phyloP scores from a whole-genome alignment of 257 asterid genomes.

The Coffea canephora region DNA sequence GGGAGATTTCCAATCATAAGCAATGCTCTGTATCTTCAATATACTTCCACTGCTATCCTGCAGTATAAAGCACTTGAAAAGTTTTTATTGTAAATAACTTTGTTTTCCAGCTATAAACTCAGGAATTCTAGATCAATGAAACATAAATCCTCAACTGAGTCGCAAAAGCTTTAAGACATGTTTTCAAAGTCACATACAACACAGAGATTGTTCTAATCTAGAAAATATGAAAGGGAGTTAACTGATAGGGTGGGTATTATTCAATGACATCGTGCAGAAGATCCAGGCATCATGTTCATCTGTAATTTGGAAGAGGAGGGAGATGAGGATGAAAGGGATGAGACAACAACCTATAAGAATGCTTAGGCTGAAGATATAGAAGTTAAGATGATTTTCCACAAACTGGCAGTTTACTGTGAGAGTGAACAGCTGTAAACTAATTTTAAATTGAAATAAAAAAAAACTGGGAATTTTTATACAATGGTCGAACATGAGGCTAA shows the following conservation, averaged over 20 bases:
- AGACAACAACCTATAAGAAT: not conserved
- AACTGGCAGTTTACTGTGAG: not conserved
- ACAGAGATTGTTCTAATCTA: no score
- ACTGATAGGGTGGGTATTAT: no score
- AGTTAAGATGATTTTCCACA: no score
- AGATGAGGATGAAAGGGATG: not conserved
- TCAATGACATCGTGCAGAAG: not conserved
- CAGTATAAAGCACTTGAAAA: no score
- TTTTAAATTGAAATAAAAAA: no score
- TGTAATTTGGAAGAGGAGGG: not conserved
- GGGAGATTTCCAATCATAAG: not conserved
- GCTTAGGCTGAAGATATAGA: not conserved
- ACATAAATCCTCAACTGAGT: not conserved
- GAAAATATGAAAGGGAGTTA: not conserved
- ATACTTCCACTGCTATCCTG: not conserved
- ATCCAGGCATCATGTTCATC: not conserved
- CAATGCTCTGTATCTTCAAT: not conserved
- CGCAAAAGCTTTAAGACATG: no score
- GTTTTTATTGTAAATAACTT: not conserved
- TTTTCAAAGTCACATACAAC: not conserved
- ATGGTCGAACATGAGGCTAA: not conserved
- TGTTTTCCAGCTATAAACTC: not conserved
- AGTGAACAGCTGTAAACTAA: not conserved
- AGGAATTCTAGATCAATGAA: not conserved
- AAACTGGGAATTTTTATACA: not conserved